These are phyloP conservation scores for Phytophthora sojae DNA, from an alignment of 352 stramenopile species.

Conservation along the genomic window DNA sequence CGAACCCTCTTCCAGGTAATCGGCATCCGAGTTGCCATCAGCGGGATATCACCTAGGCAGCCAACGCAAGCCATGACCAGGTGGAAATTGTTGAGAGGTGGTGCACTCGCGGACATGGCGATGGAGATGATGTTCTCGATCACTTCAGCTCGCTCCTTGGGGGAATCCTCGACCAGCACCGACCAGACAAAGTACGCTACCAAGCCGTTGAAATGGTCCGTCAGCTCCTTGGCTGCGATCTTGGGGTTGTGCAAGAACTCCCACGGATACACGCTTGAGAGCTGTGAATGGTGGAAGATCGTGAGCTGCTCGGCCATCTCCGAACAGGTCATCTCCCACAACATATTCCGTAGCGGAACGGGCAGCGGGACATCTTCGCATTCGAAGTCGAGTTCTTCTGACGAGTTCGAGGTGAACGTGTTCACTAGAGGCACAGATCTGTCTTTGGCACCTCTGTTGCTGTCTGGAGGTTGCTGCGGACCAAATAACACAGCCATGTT, in stretches of 20 bases:
- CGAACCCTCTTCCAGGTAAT: conserved; percentile 79
- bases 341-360: conserved; percentile 50
- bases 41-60: conserved; percentile 70
- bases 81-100: conserved; percentile 76
- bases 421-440: conserved; percentile 9
- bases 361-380: conserved; percentile 48
- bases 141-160: conserved; percentile 71
- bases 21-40: conserved; percentile 75
- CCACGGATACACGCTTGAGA: conserved; percentile 57
- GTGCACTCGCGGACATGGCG: conserved; percentile 47
- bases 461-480: conserved; percentile 21
- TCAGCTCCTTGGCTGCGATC: conserved; percentile 57
- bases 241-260: conserved; percentile 63
- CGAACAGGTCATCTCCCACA: conserved; percentile 61
- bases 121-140: conserved; percentile 82
- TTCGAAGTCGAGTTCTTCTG: conserved; percentile 55
- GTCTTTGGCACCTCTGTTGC: conserved; percentile 13
- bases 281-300: conserved; percentile 66
- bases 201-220: conserved; percentile 71
- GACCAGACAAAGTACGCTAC: conserved; percentile 82
- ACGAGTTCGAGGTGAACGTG: conserved; percentile 15
- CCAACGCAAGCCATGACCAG: conserved; percentile 84
- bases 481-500: conserved; percentile 37
- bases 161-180: conserved; percentile 68
- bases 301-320: conserved; percentile 75